These are phyloP conservation scores for Fusarium nurragi DNA, from an alignment of 2,329 filamentous ascomycete species.

Conservation along the genomic window DNA sequence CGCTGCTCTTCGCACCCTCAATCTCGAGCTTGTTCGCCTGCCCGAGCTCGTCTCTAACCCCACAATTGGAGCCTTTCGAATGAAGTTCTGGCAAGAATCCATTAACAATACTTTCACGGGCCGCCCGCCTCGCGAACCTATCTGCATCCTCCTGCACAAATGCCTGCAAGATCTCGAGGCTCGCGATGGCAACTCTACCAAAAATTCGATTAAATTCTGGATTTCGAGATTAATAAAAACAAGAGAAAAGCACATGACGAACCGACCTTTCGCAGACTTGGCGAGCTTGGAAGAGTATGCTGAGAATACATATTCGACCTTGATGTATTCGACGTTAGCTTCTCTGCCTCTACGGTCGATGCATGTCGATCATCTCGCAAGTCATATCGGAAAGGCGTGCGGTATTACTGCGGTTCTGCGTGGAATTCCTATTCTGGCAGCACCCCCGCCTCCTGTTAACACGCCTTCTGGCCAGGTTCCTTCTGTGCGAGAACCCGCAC, in stretches of 20 bases:
- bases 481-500: slow-evolving; percentile 57
- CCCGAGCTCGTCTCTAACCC: slow-evolving; percentile 89
- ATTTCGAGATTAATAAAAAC: slow-evolving; percentile 80
- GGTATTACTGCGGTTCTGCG: slow-evolving; percentile 89
- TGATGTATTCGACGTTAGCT: slow-evolving; percentile 88
- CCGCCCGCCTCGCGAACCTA: slow-evolving; percentile 86
- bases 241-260: slow-evolving; percentile 83
- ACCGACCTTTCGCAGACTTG: slow-evolving; percentile 80
- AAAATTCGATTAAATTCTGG: slow-evolving; percentile 73
- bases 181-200: slow-evolving; percentile 53
- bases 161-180: slow-evolving; percentile 71
- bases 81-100: slow-evolving; percentile 95
- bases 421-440: slow-evolving; percentile 87
- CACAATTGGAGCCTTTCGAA: slow-evolving; percentile 86
- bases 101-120: slow-evolving; percentile 81
- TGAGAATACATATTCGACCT: slow-evolving; percentile 92
- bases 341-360: slow-evolving; percentile 81
- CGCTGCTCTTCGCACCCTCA: slow-evolving; percentile 89
- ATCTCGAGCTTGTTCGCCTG: slow-evolving; percentile 89
- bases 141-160: slow-evolving; percentile 82
- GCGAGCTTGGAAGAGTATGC: slow-evolving; percentile 84
- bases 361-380: slow-evolving; percentile 90
- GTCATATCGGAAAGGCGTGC: slow-evolving; percentile 92
- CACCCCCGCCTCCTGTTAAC: slow-evolving; percentile 64
- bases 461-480: slow-evolving; percentile 54